A percentile compares a stretch with the other conserved stretches of the same genome.
Evolutionary conservation across 345 rosid genomes (phyloP).

Genomic region (Abelmoschus esculentus): DNA sequence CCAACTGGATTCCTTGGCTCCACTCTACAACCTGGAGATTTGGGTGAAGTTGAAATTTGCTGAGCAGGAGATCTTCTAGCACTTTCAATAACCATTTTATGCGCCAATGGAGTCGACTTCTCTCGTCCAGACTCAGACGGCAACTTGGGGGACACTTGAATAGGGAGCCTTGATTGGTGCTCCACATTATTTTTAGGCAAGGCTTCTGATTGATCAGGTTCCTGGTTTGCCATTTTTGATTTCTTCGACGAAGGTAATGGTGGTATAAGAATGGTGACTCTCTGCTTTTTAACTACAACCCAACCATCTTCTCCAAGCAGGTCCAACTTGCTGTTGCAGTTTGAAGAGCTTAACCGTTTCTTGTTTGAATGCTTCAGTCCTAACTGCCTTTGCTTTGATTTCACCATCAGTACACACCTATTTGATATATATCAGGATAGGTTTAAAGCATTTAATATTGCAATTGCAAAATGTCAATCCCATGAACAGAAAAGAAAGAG

Average conservation of each 20-base stretch:
- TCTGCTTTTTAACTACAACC: slow-evolving; percentile 64
- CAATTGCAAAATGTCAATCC: no score
- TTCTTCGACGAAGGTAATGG: slow-evolving; percentile 28
- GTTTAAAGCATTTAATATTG: no score
- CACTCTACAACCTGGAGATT: slow-evolving; percentile 15
- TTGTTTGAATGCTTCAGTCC: slow-evolving; percentile 15
- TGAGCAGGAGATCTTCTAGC: slow-evolving; percentile 18
- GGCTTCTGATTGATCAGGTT: slow-evolving; percentile 25
- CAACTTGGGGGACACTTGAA: slow-evolving; percentile 17
- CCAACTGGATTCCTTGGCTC: slow-evolving; percentile 14
- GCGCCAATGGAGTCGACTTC: slow-evolving; percentile 13
- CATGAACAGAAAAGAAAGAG: not conserved
- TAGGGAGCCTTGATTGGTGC: slow-evolving; percentile 9
- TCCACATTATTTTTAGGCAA: slow-evolving; percentile 15
- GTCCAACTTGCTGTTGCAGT: slow-evolving; percentile 15
- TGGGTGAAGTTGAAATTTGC: slow-evolving; percentile 14
- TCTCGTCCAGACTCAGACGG: slow-evolving; percentile 34
- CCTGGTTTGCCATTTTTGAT: slow-evolving; percentile 28
- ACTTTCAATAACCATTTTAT: slow-evolving; percentile 11
- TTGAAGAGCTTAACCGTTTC: no score
- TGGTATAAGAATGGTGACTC: slow-evolving; percentile 57
- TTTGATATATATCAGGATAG: not conserved
- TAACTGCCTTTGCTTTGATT: slow-evolving; percentile 30
- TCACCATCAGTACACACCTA: slow-evolving; percentile 33
- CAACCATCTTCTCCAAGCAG: slow-evolving; percentile 47